Evolutionary conservation across 768 basidiomycete species (phyloP).

Genomic region (Dioszegia hungarica): DNA sequence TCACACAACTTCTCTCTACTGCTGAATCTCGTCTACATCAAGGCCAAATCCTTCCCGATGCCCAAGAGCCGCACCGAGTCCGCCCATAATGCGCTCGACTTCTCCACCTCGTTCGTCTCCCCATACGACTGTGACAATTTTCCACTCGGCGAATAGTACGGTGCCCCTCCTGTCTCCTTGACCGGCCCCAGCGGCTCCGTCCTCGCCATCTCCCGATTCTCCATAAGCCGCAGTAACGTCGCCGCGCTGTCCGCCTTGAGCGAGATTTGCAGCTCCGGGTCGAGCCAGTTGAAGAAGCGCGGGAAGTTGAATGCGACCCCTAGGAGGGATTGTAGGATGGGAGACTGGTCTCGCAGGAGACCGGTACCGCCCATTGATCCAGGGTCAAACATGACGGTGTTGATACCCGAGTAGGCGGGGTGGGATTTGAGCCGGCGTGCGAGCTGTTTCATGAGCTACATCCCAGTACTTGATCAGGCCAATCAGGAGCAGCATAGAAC

Average conservation of each 20-base stretch:
- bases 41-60: background rate
- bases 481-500: too few relatives aligned
- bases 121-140: background rate
- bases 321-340: background rate
- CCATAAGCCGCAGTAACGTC: background rate
- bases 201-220: background rate
- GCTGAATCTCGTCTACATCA: too few relatives aligned
- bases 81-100: background rate
- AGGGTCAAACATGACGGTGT: conserved; percentile 5
- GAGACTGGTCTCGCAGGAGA: conserved; percentile 2
- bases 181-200: background rate
- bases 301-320: background rate
- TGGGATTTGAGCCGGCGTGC: background rate
- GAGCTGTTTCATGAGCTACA: background rate
- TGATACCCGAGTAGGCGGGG: background rate
- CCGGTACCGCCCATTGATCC: conserved; percentile 9
- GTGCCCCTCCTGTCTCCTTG: background rate
- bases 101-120: conserved; percentile 1
- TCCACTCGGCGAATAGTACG: background rate
- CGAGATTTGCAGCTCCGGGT: background rate
- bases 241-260: conserved; percentile 2
- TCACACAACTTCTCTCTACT: too few relatives aligned
- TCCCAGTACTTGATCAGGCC: too few relatives aligned
- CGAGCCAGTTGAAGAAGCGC: background rate
- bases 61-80: background rate